These are phyloP conservation scores for Coniella vitis DNA, from an alignment of 2,329 filamentous ascomycete genomes.

Conservation along the genomic window DNA sequence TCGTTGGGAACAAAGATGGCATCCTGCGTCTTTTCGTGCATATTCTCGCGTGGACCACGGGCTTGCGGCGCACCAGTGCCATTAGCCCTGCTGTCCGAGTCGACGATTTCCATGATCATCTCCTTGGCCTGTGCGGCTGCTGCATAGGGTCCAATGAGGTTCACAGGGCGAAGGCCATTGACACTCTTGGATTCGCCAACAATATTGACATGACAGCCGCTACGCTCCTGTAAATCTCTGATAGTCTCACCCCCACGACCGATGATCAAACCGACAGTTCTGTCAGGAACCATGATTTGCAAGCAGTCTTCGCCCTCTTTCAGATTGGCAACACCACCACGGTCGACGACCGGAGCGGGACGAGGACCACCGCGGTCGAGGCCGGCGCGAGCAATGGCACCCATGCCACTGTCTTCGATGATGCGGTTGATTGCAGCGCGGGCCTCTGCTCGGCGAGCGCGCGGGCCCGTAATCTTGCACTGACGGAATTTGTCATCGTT, in stretches of 20 bases:
- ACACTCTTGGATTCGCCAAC: slow-evolving; percentile 89
- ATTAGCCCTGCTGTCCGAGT: slow-evolving; percentile 65
- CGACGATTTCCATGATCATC: slow-evolving; percentile 87
- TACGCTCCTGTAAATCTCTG: slow-evolving; percentile 82
- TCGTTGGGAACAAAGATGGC: slow-evolving; percentile 82
- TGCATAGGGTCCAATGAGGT: slow-evolving; percentile 73
- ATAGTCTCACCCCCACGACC: slow-evolving; percentile 92
- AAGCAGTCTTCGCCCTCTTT: slow-evolving; percentile 78
- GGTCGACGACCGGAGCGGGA: neutral
- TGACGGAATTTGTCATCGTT: slow-evolving; percentile 66
- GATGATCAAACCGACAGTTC: slow-evolving; percentile 87
- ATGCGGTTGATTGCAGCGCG: slow-evolving; percentile 80
- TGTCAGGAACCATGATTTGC: slow-evolving; percentile 92
- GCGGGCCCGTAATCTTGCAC: slow-evolving; percentile 76
- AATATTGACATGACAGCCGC: slow-evolving; percentile 93
- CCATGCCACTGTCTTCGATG: slow-evolving; percentile 75
- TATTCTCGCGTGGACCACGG: slow-evolving; percentile 32
- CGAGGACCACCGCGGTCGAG: slow-evolving; percentile 36
- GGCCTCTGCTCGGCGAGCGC: slow-evolving; percentile 65
- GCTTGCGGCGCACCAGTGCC: slow-evolving; percentile 31
- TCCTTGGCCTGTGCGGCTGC: slow-evolving; percentile 76
- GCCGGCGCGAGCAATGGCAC: slow-evolving; percentile 39
- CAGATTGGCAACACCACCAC: slow-evolving; percentile 38
- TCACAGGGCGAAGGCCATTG: slow-evolving; percentile 82
- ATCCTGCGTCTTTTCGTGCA: slow-evolving; percentile 68